Percentiles rank a stretch among this genome's conserved stretches.
phyloP scores from a whole-genome alignment of 163 green algal genomes.

The Prototheca wickerhamii region DNA sequence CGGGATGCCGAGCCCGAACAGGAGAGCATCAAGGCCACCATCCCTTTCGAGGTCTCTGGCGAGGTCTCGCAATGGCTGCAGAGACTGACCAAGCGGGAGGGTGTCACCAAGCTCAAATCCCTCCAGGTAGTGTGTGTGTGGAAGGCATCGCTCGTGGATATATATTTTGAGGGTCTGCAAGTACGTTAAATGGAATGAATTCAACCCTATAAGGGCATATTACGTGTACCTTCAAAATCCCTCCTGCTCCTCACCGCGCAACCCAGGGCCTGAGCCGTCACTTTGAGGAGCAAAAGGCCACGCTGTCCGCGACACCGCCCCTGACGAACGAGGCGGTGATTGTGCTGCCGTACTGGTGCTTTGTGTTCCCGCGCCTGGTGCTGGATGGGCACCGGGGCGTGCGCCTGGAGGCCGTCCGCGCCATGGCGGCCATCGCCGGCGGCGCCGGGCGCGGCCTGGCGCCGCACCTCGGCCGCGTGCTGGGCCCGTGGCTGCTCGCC shows the following conservation, averaged over 20 bases:
- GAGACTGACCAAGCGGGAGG: constrained; percentile 67
- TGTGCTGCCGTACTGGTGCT: constrained; percentile 50
- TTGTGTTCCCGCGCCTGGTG: constrained; percentile 50
- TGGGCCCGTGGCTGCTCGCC: constrained; percentile 57
- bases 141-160: too few relatives aligned
- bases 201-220: too few relatives aligned
- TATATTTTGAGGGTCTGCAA: not conserved
- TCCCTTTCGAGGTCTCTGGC: constrained; percentile 29
- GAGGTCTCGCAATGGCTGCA: constrained; percentile 62
- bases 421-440: constrained; percentile 31
- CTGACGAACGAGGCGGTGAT: not conserved
- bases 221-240: too few relatives aligned
- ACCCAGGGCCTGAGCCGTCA: too few relatives aligned
- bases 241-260: too few relatives aligned
- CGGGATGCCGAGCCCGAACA: not conserved
- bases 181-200: too few relatives aligned
- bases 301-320: too few relatives aligned
- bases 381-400: constrained; percentile 57
- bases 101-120: constrained; percentile 73
- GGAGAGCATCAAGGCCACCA: not conserved
- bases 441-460: constrained; percentile 43
- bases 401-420: constrained; percentile 33
- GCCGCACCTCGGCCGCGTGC: constrained; percentile 51
- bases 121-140: constrained; percentile 50
- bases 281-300: too few relatives aligned